phyloP scores from a whole-genome alignment of 345 rosid genomes.

The Boechera stricta region DNA sequence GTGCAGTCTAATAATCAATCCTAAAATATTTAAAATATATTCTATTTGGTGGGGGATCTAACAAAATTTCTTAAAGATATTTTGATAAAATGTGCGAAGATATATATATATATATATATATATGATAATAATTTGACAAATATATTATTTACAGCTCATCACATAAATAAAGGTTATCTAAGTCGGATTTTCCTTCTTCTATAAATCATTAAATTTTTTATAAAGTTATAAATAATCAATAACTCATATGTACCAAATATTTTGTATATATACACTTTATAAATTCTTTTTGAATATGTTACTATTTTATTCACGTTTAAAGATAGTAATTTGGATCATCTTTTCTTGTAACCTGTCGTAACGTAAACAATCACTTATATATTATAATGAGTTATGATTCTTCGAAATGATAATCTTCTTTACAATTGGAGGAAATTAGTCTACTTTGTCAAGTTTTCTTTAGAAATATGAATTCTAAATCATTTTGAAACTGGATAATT shows the following conservation, averaged over 20 bases:
- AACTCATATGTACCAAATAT: neutral
- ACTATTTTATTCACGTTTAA: neutral
- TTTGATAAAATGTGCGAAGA: neutral
- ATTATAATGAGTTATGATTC: neutral
- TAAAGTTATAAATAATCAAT: neutral
- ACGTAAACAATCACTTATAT: neutral
- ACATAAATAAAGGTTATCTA: neutral
- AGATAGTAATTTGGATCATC: neutral
- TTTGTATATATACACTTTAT: neutral
- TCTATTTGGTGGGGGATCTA: constrained; percentile 37
- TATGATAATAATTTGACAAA: neutral
- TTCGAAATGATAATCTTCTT: constrained; percentile 12
- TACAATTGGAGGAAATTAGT: neutral
- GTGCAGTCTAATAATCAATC: constrained; percentile 38
- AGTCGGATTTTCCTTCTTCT: neutral
- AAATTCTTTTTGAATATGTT: neutral
- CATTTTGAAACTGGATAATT: constrained; percentile 21
- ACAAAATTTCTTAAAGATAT: neutral
- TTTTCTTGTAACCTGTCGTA: neutral
- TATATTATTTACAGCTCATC: constrained; percentile 19
- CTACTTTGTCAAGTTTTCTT: neutral
- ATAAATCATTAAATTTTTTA: neutral
- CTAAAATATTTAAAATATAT: constrained; percentile 12
- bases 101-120: neutral
- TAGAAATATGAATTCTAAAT: constrained; percentile 3